These are phyloP conservation scores for Staphylotrichum longicolle DNA, from an alignment of 495 filamentous ascomycete genomes.

Conservation along the genomic window DNA sequence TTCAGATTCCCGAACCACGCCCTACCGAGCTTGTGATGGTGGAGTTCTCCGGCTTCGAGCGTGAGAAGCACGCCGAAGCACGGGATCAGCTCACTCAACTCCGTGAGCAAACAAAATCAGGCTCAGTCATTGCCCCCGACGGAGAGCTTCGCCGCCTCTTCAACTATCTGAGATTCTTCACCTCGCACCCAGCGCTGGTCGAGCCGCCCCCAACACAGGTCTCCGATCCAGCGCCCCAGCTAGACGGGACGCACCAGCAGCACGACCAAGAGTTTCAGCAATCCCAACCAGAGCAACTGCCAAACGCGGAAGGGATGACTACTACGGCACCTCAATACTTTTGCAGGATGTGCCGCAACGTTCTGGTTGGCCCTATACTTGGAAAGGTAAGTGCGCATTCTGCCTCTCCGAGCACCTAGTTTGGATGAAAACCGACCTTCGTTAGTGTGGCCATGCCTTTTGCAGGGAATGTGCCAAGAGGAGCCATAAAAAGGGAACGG, in stretches of 20 bases:
- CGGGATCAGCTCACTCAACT: too few species aligned
- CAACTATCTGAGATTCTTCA: not conserved
- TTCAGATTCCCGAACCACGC: constrained; percentile 50
- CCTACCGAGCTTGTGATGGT: constrained; percentile 7
- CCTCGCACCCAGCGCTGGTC: constrained; percentile 17
- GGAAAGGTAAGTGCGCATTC: constrained; percentile 7
- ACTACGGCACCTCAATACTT: constrained; percentile 4
- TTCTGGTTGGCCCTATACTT: not conserved
- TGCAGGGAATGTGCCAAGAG: constrained; percentile 25
- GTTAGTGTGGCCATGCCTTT: constrained; percentile 36
- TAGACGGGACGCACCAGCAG: not conserved
- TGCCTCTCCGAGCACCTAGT: not conserved
- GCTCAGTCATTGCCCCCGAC: not conserved
- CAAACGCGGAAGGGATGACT: too few species aligned
- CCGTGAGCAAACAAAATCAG: too few species aligned
- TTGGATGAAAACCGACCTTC: not conserved
- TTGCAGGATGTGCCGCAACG: constrained; percentile 17
- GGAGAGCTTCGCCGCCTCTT: not conserved
- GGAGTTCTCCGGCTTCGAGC: constrained; percentile 4
- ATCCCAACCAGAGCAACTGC: too few species aligned
- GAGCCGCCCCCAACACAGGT: not conserved
- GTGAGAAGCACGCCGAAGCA: not conserved
- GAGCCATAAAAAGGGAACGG: not conserved
- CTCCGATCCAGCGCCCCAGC: not conserved
- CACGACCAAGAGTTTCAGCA: not conserved